Evolutionary conservation across 192 early-diverging fungal species (phyloP).

Genomic region (Obelidium mucronatum): DNA sequence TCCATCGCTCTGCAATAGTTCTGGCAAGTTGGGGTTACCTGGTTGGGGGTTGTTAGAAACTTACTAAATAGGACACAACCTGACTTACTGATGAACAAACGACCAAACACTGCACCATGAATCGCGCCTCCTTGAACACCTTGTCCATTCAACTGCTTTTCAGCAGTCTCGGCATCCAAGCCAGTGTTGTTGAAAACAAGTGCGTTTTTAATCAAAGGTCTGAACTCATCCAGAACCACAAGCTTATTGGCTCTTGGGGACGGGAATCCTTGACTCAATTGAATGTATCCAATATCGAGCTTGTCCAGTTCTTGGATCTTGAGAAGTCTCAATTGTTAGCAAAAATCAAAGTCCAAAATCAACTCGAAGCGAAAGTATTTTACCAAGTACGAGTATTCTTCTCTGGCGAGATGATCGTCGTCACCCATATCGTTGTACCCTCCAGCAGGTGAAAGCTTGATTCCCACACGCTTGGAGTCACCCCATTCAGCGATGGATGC

Average conservation of each 20-base stretch:
- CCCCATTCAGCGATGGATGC: slow-evolving; percentile 24
- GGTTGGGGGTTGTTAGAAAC: neutral
- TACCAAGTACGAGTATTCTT: slow-evolving; percentile 43
- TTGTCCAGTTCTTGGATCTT: slow-evolving; percentile 31
- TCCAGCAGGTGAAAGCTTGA: slow-evolving; percentile 43
- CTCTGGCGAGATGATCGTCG: slow-evolving; percentile 10
- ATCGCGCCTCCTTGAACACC: neutral
- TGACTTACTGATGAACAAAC: neutral
- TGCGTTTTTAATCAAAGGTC: slow-evolving; percentile 23
- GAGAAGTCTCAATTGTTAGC: neutral
- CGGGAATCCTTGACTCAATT: neutral
- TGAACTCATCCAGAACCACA: slow-evolving; percentile 1
- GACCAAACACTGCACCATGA: slow-evolving; percentile 21
- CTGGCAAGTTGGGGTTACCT: slow-evolving; percentile 14
- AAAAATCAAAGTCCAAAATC: neutral
- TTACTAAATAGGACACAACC: neutral
- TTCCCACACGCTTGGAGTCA: slow-evolving; percentile 33
- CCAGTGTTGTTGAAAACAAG: neutral
- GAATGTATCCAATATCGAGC: slow-evolving; percentile 29
- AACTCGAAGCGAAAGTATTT: neutral
- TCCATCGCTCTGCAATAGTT: neutral
- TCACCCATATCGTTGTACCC: slow-evolving; percentile 52
- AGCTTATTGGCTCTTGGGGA: slow-evolving; percentile 13
- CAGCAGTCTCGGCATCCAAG: slow-evolving; percentile 7
- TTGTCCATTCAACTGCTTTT: neutral